Base-by-base conservation (phyloP, 2,329 filamentous ascomycete species). In the Talaromyces sp. region DNA sequence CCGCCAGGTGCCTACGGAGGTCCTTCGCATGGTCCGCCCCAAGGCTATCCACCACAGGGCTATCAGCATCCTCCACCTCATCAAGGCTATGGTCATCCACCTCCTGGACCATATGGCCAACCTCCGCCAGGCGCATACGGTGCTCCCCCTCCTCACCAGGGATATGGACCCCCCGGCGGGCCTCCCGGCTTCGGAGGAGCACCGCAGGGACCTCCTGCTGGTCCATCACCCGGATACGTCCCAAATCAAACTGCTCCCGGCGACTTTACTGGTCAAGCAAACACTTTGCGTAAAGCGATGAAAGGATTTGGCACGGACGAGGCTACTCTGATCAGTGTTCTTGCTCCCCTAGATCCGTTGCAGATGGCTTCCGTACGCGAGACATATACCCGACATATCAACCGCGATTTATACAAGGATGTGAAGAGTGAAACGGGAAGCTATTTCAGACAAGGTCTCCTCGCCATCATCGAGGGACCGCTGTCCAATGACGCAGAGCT, bases 301-400 rank as follows among this genome's bases (percentile, higher is more conserved):
- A 96, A 96, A 75, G 92, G 92, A 0, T 91, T 96, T 64, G 93
- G 93, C 36, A 97, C 93, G 0, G 87, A 98, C 69, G 93, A 97
- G 74, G 88, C 87, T 69, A 75, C 84, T 0, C 79, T 98, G 17
- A 93, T 96, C 65, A 79, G 81, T 2, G 79, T 88, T 3, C 79
- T 98, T 9, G 79, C 88, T 2, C 84, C 82, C 66, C 88, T 92
- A 65, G 91, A 96, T 65, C 89, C 93, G 0, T 79, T 92, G 4
- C 90, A 96, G 72, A 83, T 95, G 64, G 84, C 88, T 55, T 80
- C 85, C 9, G 81, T 96, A 57, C 85, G 87, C 61, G 73, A 82
- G 8, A 83, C 88, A 2, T 98, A 89, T 78, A 78, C 86, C 78
- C 85, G 62, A 78, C 81, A 64, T 83, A 88, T 75, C 80, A 67